Evolutionary conservation across 495 filamentous ascomycete species (phyloP).

Genomic region (Tuber indicum): DNA sequence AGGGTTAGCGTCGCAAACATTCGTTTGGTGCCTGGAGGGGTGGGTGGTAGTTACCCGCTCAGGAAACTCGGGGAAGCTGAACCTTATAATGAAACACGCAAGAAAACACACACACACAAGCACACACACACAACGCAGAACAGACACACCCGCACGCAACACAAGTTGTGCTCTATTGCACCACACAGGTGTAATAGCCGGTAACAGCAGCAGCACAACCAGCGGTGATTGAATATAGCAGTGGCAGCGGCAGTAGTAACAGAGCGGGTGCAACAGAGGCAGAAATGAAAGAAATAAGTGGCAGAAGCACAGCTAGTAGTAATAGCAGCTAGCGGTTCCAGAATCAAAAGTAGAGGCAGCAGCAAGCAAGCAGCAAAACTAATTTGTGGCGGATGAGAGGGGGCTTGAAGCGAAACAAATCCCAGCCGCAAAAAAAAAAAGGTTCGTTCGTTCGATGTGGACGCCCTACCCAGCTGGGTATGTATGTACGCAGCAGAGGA

Average conservation of each 20-base stretch:
- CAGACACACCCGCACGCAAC: constrained; percentile 28
- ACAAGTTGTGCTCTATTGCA: constrained; percentile 12
- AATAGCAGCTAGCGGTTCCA: constrained; percentile 16
- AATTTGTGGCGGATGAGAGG: constrained; percentile 27
- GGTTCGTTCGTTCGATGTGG: constrained; percentile 11
- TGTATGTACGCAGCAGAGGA: constrained; percentile 24
- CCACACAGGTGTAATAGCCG: constrained; percentile 35
- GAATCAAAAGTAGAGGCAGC: constrained; percentile 18
- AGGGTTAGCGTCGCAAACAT: constrained; percentile 37
- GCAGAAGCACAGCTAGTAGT: constrained; percentile 22
- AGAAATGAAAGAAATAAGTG: constrained; percentile 1
- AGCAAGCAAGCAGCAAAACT: constrained; percentile 1
- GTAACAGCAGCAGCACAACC: constrained; percentile 24
- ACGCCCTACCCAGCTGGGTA: constrained; percentile 29
- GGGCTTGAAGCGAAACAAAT: constrained; percentile 31
- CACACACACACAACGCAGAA: constrained; percentile 27
- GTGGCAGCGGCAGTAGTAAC: constrained; percentile 5
- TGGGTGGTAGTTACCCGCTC: constrained; percentile 30
- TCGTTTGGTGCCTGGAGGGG: constrained; percentile 30
- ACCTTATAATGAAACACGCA: constrained; percentile 31
- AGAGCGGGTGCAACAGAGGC: neutral
- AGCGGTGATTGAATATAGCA: constrained; percentile 9
- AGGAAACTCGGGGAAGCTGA: constrained; percentile 33
- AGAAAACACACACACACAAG: constrained; percentile 25
- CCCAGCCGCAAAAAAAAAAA: constrained; percentile 30